phyloP scores from a whole-genome alignment of 495 filamentous ascomycete species.

The Penicillium angulare region DNA sequence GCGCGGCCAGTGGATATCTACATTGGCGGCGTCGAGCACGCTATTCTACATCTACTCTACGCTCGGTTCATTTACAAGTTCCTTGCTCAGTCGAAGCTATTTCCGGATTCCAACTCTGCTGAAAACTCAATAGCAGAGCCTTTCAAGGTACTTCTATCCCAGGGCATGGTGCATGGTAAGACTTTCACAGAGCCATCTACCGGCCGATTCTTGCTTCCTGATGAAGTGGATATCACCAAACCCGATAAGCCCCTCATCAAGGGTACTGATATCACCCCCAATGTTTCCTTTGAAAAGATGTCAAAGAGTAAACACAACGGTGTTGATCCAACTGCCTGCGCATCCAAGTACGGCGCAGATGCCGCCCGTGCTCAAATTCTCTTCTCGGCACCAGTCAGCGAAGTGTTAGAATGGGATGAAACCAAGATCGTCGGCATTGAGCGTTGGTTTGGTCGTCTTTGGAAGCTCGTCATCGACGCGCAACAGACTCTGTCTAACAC shows the following conservation, averaged over 20 bases:
- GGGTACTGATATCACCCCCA: conserved; percentile 54
- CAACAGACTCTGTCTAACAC: conserved; percentile 24
- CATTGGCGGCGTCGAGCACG: conserved; percentile 85
- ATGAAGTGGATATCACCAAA: conserved; percentile 66
- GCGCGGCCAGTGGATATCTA: conserved; percentile 80
- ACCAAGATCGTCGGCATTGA: conserved; percentile 76
- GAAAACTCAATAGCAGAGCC: conserved; percentile 55
- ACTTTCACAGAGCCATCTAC: conserved; percentile 74
- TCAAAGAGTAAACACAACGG: conserved; percentile 95
- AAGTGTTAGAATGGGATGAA: conserved; percentile 86
- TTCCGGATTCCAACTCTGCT: conserved; percentile 44
- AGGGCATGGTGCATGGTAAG: conserved; percentile 91
- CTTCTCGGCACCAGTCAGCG: conserved; percentile 79
- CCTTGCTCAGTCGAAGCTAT: conserved; percentile 56
- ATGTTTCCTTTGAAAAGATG: conserved; percentile 83
- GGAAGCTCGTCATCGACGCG: conserved; percentile 52
- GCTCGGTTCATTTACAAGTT: conserved; percentile 90
- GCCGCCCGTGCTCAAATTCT: conserved; percentile 82
- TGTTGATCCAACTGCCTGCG: conserved; percentile 74
- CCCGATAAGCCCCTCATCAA: conserved; percentile 57
- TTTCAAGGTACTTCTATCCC: conserved; percentile 76
- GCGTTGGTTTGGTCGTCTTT: conserved; percentile 70
- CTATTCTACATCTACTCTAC: conserved; percentile 89
- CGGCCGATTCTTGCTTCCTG: conserved; percentile 73
- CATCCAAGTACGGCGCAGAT: conserved; percentile 74